Evolutionary conservation across 192 early-diverging fungal genomes (phyloP), one percentile per base, ranked within the genome.

Genomic region (Coemansia sp.): DNA sequence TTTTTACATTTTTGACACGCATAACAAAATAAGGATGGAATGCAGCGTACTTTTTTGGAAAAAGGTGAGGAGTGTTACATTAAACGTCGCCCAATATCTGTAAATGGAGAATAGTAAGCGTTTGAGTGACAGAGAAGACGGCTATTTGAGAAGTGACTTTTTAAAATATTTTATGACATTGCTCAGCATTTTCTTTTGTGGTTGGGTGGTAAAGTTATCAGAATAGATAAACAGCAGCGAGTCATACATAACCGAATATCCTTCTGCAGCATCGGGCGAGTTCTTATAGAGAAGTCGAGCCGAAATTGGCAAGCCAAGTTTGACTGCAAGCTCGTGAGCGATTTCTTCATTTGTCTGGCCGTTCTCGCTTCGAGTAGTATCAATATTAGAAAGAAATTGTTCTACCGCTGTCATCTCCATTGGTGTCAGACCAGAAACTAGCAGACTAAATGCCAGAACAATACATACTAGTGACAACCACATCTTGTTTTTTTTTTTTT

Each of bases 171-270:
- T 68, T 20, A 71, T 74, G 31, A 72, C 72, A 11, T 67, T 67
- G 19, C 53, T 65, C 46, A 80, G 57, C 51, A 65, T 33, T 17
- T 63, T 66, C 36, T 80, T 80, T 32, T 80, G 78, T 6, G 54
- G 33, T 5, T 39, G 72, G 2, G 66, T 72, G 42, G 72, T 71
- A 29, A 75, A 71, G 52, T 72, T 60, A 53, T 72, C 68, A 21
- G 71, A 63, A 17, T 70, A 75, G 4, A 75, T 73, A 50, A 57
- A 80, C 9, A 75, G 29, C 19, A 80, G 64, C 4, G 63, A 57
- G 57, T 75, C 72, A 63, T 75, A 80, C 59, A 80, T 80, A 6
- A 70, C 56, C 32, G 30, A 59, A 63, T 80, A 80, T n/a, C 69
- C 78, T 4, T 58, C 14, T 21, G 63, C 59, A 9, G 72, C 70